Conservation (phyloP, 108 stramenopile species). For the Phaeodactylum tricornutum region DNA sequence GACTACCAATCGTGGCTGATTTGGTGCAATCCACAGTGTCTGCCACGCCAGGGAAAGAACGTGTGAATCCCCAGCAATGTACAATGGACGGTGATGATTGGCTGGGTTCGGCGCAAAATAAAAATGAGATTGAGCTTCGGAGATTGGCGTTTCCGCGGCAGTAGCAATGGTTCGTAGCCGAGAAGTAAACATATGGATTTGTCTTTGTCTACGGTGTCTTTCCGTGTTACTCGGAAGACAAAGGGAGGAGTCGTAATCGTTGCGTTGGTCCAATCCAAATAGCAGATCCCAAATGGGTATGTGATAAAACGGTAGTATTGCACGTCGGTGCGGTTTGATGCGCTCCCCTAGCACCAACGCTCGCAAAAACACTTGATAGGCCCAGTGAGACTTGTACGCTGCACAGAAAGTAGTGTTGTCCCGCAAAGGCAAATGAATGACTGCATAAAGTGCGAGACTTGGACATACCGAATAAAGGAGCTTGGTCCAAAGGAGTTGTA, state of each 20-base stretch:
- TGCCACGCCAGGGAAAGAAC: constrained; percentile 52
- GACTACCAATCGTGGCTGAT: constrained; percentile 14
- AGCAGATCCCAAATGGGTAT: constrained; percentile 36
- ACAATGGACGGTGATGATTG: too few relatives aligned
- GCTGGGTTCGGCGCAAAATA: too few relatives aligned
- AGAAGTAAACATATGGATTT: too few relatives aligned
- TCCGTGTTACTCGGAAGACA: too few relatives aligned
- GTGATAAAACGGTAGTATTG: constrained; percentile 9
- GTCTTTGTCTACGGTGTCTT: too few relatives aligned
- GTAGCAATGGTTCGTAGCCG: too few relatives aligned
- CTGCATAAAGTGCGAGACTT: constrained; percentile 17
- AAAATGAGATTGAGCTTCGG: too few relatives aligned
- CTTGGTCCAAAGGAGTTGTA: constrained; percentile 32
- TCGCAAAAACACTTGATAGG: constrained; percentile 38
- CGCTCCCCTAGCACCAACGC: constrained; percentile 36
- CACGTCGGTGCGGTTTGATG: constrained; percentile 27
- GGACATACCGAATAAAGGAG: constrained; percentile 33
- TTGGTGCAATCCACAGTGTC: constrained; percentile 14
- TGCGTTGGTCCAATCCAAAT: constrained; percentile 9
- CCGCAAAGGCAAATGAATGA: constrained; percentile 22
- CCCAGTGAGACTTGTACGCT: constrained; percentile 38
- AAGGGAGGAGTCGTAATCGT: too few relatives aligned
- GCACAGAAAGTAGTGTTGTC: constrained; percentile 16
- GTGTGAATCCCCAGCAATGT: constrained; percentile 50
- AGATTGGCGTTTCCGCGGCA: too few relatives aligned